Evolutionary conservation across 768 basidiomycete species (phyloP).

Genomic region (Kondoa malvinella): DNA sequence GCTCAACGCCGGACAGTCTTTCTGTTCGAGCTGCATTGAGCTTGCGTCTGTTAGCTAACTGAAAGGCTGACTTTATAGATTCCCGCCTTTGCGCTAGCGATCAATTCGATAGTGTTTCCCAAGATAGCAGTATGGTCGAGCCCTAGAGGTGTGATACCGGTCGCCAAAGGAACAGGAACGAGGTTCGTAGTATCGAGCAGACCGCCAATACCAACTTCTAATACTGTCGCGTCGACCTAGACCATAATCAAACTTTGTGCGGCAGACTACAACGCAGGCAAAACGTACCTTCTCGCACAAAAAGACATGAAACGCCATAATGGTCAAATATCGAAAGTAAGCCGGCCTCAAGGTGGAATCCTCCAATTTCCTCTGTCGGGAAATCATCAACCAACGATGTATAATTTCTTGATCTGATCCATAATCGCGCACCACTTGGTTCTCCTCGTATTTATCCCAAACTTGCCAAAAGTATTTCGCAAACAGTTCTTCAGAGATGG

Average conservation of each 20-base stretch:
- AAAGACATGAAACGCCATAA: constrained; percentile 83
- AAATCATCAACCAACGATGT: background rate
- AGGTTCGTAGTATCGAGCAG: constrained; percentile 89
- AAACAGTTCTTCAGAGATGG: constrained; percentile 74
- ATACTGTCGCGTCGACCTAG: constrained; percentile 66
- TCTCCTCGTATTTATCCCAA: constrained; percentile 63
- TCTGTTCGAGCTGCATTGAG: constrained; percentile 4
- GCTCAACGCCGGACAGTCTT: constrained; percentile 59
- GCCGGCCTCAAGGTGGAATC: constrained; percentile 56
- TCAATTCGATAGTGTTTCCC: constrained; percentile 72
- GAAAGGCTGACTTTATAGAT: constrained; percentile 61
- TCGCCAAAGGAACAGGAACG: constrained; percentile 73
- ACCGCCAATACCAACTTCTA: constrained; percentile 95
- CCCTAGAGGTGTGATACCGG: constrained; percentile 76
- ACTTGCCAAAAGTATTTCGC: constrained; percentile 87
- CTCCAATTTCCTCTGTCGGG: constrained; percentile 37
- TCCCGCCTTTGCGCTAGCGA: constrained; percentile 88
- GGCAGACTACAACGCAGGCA: background rate
- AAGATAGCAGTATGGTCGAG: constrained; percentile 78
- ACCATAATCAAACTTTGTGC: background rate
- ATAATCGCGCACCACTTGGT: constrained; percentile 41
- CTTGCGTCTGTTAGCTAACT: background rate
- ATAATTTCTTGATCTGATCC: background rate
- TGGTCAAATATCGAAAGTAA: constrained; percentile 85
- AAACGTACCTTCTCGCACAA: constrained; percentile 44